These are phyloP conservation scores for Trichoderma atroviride DNA, from an alignment of 2,329 filamentous ascomycete genomes.

Conservation along the genomic window DNA sequence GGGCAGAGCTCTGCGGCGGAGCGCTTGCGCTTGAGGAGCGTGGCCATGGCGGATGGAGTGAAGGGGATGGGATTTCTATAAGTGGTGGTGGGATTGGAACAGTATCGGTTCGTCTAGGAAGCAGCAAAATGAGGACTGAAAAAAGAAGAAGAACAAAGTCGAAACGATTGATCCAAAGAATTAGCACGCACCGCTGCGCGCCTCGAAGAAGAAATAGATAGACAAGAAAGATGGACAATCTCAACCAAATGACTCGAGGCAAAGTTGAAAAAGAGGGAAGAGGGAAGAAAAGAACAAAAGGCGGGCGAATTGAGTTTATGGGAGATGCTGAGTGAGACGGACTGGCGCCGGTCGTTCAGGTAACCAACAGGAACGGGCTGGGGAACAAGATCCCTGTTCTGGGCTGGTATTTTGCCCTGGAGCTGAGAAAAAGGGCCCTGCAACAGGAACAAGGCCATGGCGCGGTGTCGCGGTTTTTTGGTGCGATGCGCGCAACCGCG, in stretches of 20 bases:
- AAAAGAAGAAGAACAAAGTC: background rate
- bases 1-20: conserved; percentile 60
- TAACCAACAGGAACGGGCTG: conserved; percentile 16
- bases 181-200: background rate
- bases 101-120: background rate
- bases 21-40: conserved; percentile 66
- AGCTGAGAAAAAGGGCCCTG: background rate
- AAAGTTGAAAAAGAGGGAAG: background rate
- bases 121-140: background rate
- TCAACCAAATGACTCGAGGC: background rate
- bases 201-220: background rate
- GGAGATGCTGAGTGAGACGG: background rate
- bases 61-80: background rate
- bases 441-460: background rate
- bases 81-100: background rate
- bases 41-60: conserved; percentile 35
- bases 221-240: background rate
- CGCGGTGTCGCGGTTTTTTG: conserved; percentile 22
- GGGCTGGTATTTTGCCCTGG: conserved; percentile 9
- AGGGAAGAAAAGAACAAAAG: background rate
- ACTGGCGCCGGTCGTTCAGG: conserved; percentile 17
- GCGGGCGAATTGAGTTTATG: conserved; percentile 21
- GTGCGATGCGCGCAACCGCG: background rate
- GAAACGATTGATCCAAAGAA: background rate
- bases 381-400: background rate